Evolutionary conservation across 305 asterid genomes (phyloP), one percentile per base, ranked within the genome.

Genomic region (Fraxinus xanthoxyloides): DNA sequence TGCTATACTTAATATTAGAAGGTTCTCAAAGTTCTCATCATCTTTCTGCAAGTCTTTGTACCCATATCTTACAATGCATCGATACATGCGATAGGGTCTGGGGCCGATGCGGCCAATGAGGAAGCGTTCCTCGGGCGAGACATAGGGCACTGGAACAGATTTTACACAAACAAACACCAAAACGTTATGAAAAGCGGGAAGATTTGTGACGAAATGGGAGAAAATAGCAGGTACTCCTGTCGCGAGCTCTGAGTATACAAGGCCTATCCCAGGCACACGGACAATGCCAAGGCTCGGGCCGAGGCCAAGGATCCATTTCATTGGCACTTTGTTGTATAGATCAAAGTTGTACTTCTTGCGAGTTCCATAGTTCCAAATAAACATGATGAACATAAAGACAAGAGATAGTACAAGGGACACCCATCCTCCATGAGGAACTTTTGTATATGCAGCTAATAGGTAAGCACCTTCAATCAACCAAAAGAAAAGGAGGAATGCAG

Each of bases 21-120:
- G 90, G 87, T 93, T 89, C 88, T 95, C 98, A 40, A 96, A 96
- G 86, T 94, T 85, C 26, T 90, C 97, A 35, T 96, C 93, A 36
- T 96, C 98, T 74, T 94, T 88, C 80, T 94, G 98, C 59, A 94
- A 84, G 83, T 96, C 99, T 87, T 94, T 96, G 91, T 96, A 96
- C 77, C 99, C 99, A n/a, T 96, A 96, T 73, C 99, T 88, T 77
- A 92, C 95, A 40, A 96, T 94, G 92, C 99, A 96, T 17, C 99
- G 90, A 79, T 94, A 96, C 98, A 96, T 96, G 40, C 98, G 93
- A 73, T 94, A 96, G 9, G 98, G 93, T 56, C 99, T 87, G 0
- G 99, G 99, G 87, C 99, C 92, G 65, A 96, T 86, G 26, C 99
- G 95, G 24, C 99, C 98, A n/a, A 94, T 90, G n/a, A 96, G 97